Evolutionary conservation across 2,329 filamentous ascomycete genomes (phyloP), one percentile per base, ranked within the genome.

Genomic region (Fonsecaea monophora): DNA sequence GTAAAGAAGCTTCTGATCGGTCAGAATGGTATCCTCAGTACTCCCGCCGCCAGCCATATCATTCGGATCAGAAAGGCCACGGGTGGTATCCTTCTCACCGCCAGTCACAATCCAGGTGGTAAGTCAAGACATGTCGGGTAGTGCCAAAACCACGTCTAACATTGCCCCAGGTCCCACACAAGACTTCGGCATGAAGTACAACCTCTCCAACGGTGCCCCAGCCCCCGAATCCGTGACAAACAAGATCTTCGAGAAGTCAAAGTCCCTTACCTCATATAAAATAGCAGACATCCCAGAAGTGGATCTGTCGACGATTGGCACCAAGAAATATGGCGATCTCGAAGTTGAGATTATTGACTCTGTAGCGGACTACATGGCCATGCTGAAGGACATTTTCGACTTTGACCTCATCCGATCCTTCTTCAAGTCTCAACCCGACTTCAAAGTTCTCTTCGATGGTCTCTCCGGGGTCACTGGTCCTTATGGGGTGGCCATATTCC

Each of bases 161-260:
- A 4, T 48, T 34, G 61, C 40, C 25, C 6, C 74, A 96, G 92
- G 94, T 60, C 95, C 95, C 69, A 90, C 88, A 74, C 91, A 95
- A 78, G 95, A 99, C 82, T 99, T 99, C 75, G 95, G 95, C 74
- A 99, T 99, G 89, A 99, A 99, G 85, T 99, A 99, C 87, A 99
- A 99, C 86, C 86, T 99, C 67, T 85, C 92, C 79, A 98, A 99
- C 77, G 95, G 95, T 75, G 95, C 94, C 64, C 95, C 95, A 53
- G 95, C 95, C 64, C 95, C 95, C 66, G 95, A 99, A 81, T 90
- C 91, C 62, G 92, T 99, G 72, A 99, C 95, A 73, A 96, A 99
- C 88, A 97, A 96, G 84, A 98, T 99, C 79, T 98, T 87, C 83
- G 92, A 94, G 75, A 88, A 89, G 68, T 94, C 94, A 74, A 98